phyloP scores from a whole-genome alignment of 345 rosid genomes.

The Salix suchowensis region DNA sequence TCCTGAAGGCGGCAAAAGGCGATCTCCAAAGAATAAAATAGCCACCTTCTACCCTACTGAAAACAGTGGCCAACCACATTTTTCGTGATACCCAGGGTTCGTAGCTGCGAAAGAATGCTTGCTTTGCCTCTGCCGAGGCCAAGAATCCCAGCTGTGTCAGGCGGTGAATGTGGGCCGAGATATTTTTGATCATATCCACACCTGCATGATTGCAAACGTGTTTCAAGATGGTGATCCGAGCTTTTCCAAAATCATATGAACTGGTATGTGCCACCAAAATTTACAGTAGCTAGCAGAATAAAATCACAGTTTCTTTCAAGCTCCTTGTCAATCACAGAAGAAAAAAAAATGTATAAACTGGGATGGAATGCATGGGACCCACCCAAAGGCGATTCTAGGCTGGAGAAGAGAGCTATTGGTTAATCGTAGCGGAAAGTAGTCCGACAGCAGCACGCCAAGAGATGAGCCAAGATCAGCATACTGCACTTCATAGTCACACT shows the following conservation, averaged over 20 bases:
- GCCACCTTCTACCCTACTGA: constrained; percentile 70
- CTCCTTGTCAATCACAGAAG: background rate
- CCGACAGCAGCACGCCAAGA: constrained; percentile 65
- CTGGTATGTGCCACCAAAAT: background rate
- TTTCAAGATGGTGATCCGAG: background rate
- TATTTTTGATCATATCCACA: constrained; percentile 71
- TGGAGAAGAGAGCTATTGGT: constrained; percentile 46
- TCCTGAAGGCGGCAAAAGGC: constrained; percentile 55
- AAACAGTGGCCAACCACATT: constrained; percentile 83
- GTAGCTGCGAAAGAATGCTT: constrained; percentile 64
- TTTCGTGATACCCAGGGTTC: constrained; percentile 32
- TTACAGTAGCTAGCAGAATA: background rate
- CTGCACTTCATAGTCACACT: constrained; percentile 71
- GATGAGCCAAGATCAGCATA: constrained; percentile 84
- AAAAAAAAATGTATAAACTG: background rate
- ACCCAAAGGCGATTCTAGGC: constrained; percentile 72
- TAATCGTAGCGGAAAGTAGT: constrained; percentile 45
- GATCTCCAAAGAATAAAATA: constrained; percentile 71
- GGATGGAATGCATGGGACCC: constrained; percentile 17
- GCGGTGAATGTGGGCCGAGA: constrained; percentile 48
- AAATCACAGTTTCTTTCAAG: background rate
- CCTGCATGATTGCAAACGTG: constrained; percentile 29
- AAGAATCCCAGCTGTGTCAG: constrained; percentile 68
- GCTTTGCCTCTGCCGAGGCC: constrained; percentile 76
- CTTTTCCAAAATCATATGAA: background rate